A percentile compares a stretch with the other conserved stretches of the same genome.
Evolutionary conservation across 371 early-diverging fungal species (phyloP).

Genomic region (Zychaea mexicana): DNA sequence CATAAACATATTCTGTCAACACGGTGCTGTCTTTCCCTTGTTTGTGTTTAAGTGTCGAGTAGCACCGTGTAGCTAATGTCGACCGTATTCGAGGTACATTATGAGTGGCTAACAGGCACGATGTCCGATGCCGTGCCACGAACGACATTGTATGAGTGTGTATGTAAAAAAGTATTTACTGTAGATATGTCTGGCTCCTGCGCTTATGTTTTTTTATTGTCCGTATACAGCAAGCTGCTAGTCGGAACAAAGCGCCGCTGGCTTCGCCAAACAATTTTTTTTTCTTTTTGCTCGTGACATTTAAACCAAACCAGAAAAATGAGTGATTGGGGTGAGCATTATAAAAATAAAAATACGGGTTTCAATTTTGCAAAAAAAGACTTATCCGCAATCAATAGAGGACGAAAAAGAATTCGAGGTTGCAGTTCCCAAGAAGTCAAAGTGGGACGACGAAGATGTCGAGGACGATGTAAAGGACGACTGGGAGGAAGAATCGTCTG

Average conservation of each 20-base stretch:
- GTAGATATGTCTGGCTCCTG: too few relatives aligned
- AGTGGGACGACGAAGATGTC: conserved; percentile 87
- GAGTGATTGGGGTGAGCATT: conserved; percentile 74
- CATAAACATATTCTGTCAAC: conserved; percentile 56
- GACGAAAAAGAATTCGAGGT: conserved; percentile 40
- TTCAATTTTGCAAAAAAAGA: too few relatives aligned
- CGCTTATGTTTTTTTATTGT: neutral
- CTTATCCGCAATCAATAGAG: conserved; percentile 21
- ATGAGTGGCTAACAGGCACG: neutral
- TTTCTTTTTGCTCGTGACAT: neutral
- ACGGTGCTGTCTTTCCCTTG: conserved; percentile 20
- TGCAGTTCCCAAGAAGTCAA: conserved; percentile 48
- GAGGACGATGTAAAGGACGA: conserved; percentile 75
- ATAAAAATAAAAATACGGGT: neutral
- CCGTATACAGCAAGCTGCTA: too few relatives aligned
- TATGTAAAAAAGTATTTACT: too few relatives aligned
- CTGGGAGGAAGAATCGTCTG: conserved; percentile 69
- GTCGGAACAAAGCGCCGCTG: neutral
- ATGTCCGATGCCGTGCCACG: neutral
- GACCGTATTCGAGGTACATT: neutral
- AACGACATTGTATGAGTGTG: neutral
- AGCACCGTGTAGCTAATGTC: neutral
- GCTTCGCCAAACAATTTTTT: neutral
- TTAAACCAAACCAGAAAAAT: conserved; percentile 23
- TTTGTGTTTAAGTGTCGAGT: neutral